Conservation (phyloP, 2,329 filamentous ascomycete genomes). For the Scleromitrula shiraiana region DNA sequence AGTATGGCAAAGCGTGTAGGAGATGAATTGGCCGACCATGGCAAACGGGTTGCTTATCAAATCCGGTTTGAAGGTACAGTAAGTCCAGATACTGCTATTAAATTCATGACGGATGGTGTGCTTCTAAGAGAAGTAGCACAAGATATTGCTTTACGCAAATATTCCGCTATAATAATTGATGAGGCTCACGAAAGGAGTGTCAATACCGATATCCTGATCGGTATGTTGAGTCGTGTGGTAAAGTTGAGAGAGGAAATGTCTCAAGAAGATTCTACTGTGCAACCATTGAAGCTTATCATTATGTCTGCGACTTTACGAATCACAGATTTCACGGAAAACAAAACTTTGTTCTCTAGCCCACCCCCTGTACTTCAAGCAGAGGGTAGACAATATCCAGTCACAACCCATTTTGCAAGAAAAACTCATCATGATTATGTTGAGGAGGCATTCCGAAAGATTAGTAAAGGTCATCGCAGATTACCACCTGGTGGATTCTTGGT, state of each 20-base stretch:
- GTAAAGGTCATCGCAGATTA: slow-evolving; percentile 78
- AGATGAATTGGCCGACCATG: slow-evolving; percentile 72
- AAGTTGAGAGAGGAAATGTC: slow-evolving; percentile 71
- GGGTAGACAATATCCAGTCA: slow-evolving; percentile 85
- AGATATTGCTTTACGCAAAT: slow-evolving; percentile 81
- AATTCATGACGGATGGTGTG: slow-evolving; percentile 99
- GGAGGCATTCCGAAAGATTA: slow-evolving; percentile 81
- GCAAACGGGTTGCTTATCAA: slow-evolving; percentile 78
- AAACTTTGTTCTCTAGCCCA: slow-evolving; percentile 64
- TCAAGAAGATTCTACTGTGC: slow-evolving; percentile 59
- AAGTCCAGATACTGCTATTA: slow-evolving; percentile 74
- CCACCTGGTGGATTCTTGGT: slow-evolving; percentile 87
- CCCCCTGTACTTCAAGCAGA: slow-evolving; percentile 86
- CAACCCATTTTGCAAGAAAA: slow-evolving; percentile 75
- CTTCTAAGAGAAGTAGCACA: slow-evolving; percentile 83
- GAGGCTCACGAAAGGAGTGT: slow-evolving; percentile 96
- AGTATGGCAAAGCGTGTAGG: slow-evolving; percentile 93
- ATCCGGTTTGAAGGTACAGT: slow-evolving; percentile 90
- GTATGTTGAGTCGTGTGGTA: slow-evolving; percentile 90
- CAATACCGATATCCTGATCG: slow-evolving; percentile 97
- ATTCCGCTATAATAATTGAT: slow-evolving; percentile 90
- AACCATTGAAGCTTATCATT: slow-evolving; percentile 85
- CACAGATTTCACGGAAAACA: slow-evolving; percentile 82
- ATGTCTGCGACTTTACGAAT: slow-evolving; percentile 96
- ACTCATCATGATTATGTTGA: slow-evolving; percentile 86